phyloP scores from a whole-genome alignment of 1,284 basidiomycete species.

The Pseudozyma sp. region DNA sequence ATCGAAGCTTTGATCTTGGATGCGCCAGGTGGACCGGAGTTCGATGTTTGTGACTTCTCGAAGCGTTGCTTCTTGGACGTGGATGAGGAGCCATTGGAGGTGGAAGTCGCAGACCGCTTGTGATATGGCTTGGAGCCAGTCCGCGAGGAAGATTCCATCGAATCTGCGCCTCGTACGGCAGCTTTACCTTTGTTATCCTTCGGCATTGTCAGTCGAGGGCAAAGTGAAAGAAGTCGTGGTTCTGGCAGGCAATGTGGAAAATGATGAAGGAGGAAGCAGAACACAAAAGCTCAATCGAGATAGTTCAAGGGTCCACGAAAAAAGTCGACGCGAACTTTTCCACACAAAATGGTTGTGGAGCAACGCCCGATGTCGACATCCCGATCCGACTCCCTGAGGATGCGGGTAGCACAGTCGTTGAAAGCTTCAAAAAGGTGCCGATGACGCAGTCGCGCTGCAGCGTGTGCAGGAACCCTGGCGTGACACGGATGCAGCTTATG shows the following conservation, averaged over 20 bases:
- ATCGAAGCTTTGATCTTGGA: conserved; percentile 55
- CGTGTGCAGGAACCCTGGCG: not conserved
- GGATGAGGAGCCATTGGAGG: conserved; percentile 3
- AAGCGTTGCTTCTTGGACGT: conserved; percentile 29
- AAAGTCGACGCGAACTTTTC: too few species aligned
- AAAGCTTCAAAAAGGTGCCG: conserved; percentile 10
- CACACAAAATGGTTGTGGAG: too few species aligned
- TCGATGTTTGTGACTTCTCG: conserved; percentile 20
- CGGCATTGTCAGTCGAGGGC: conserved; percentile 14
- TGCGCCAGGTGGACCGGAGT: conserved; percentile 30
- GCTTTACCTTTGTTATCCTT: conserved; percentile 30
- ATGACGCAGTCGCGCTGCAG: conserved; percentile 24
- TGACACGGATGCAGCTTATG: not conserved
- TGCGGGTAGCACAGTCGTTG: not conserved
- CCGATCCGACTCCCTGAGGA: not conserved
- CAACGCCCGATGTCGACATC: too few species aligned
- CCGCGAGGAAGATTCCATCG: conserved; percentile 6
- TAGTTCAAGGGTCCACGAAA: too few species aligned
- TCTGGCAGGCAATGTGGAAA: not conserved
- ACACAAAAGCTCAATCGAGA: not conserved
- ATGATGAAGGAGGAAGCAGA: conserved; percentile 6
- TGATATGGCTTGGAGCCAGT: conserved; percentile 12
- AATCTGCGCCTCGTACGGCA: conserved; percentile 8
- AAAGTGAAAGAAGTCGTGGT: not conserved
- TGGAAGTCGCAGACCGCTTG: conserved; percentile 18